These are phyloP conservation scores for Oxyria digyna DNA, from an alignment of 148 eudicot species.

Conservation along the genomic window DNA sequence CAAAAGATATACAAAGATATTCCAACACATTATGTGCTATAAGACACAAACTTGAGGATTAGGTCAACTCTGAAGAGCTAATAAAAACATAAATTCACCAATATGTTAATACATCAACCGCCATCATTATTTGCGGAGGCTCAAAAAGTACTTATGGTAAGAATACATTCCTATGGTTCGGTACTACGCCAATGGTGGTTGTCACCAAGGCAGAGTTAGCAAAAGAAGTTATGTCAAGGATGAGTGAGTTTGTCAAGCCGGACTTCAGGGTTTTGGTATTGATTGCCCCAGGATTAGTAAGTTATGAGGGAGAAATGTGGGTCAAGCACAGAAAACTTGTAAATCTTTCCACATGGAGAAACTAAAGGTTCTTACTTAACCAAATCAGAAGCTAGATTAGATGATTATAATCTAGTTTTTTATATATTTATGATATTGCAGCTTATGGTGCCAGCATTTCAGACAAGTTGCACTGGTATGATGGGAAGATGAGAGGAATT, in stretches of 20 bases:
- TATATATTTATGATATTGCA: conserved; percentile 1
- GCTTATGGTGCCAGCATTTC: conserved; percentile 32
- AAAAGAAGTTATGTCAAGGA: background rate
- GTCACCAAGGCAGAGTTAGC: background rate
- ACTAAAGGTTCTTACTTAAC: conserved; percentile 5
- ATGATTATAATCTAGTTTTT: background rate
- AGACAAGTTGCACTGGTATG: conserved; percentile 17
- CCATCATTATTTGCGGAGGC: too few relatives aligned
- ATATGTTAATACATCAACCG: too few relatives aligned
- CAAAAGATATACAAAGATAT: too few relatives aligned
- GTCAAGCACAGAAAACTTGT: conserved; percentile 1
- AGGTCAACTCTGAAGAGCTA: too few relatives aligned
- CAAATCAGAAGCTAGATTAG: background rate
- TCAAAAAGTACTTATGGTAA: too few relatives aligned
- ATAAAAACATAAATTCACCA: too few relatives aligned
- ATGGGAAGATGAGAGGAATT: conserved; percentile 25
- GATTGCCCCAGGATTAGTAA: background rate
- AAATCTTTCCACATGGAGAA: conserved; percentile 11
- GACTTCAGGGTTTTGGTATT: background rate
- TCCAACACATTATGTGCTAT: too few relatives aligned
- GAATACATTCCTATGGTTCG: background rate
- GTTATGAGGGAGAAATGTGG: conserved; percentile 7
- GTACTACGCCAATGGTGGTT: background rate
- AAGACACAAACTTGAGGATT: too few relatives aligned
- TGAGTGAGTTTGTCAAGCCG: background rate